Evolutionary conservation across 73 alveolate genomes (phyloP), one percentile per base, ranked within the genome.

Genomic region (Paramecium sexaurelia): DNA sequence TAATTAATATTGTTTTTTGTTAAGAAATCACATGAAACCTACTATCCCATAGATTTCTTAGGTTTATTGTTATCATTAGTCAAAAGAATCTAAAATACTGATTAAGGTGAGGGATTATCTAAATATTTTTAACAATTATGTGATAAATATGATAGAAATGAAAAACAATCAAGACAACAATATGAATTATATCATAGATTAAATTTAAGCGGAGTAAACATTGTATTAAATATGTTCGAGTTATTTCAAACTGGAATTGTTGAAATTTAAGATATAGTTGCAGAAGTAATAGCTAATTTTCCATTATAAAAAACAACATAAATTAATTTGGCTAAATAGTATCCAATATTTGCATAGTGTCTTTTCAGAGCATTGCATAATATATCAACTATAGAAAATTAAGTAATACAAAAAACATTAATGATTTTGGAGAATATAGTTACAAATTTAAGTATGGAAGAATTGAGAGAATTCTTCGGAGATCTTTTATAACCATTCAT

Each of bases 211-310:
- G 90, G 90, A 2, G 90, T 78, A 0, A 78, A 78, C 20, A 78
- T 78, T 19, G 73, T 45, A 15, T 45, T 78, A 13, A 78, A 78
- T n/a, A 41, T 78, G 73, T 78, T 78, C 41, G 90, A 78, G 27
- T 78, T 78, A 33, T 78, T 39, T 43, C 9, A 37, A 24, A 78
- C 90, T 5, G 90, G 90, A 1, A 78, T 78, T 9, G 90, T 78
- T 5, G 90, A 78, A n/a, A 78, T 78, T 17, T 43, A 78, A 24
- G 90, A 78, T 43, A 78, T 78, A 13, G 90, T 78, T 37, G 90
- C 90, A 6, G 90, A 78, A 78, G 68, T 78, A 2, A 43, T 78
- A 7, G 90, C 90, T 37, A 78, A 78, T 78, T 78, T 78, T 36
- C 90, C 90, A 22, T 39, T 45, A 13, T 43, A 78, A 45, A 78